Percentiles rank a stretch among this genome's conserved stretches.
Evolutionary conservation across 2,329 filamentous ascomycete genomes (phyloP).

Genomic region (Aspergillus japonicus): DNA sequence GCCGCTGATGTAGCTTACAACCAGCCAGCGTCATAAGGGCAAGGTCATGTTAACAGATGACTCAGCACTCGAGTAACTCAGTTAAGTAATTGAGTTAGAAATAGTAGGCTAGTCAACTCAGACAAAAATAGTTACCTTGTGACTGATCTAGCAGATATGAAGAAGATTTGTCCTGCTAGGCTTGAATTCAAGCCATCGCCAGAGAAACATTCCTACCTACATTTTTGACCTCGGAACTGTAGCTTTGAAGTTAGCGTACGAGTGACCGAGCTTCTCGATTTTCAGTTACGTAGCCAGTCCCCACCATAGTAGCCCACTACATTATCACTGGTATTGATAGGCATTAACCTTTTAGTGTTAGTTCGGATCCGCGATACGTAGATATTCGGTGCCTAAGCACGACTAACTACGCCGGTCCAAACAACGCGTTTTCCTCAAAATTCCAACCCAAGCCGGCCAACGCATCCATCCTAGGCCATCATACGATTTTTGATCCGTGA

Average conservation of each 20-base stretch:
- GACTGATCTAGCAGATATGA: no score
- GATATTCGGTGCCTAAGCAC: background rate
- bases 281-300: background rate
- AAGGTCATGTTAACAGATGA: constrained; percentile 38
- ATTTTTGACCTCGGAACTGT: no score
- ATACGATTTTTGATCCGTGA: background rate
- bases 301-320: background rate
- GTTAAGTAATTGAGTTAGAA: background rate
- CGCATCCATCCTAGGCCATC: background rate
- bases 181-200: no score
- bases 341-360: background rate
- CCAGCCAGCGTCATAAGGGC: constrained; percentile 34
- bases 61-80: constrained; percentile 28
- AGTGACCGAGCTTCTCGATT: background rate
- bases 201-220: no score
- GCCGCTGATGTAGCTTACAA: constrained; percentile 14
- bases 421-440: background rate
- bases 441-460: background rate
- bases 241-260: no score
- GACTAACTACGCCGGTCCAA: background rate
- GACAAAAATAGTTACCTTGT: no score
- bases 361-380: background rate
- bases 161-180: no score
- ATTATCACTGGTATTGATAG: background rate
- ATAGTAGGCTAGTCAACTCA: background rate